Evolutionary conservation across 257 asterid species (phyloP).

Genomic region (Solanum ossicruentum): DNA sequence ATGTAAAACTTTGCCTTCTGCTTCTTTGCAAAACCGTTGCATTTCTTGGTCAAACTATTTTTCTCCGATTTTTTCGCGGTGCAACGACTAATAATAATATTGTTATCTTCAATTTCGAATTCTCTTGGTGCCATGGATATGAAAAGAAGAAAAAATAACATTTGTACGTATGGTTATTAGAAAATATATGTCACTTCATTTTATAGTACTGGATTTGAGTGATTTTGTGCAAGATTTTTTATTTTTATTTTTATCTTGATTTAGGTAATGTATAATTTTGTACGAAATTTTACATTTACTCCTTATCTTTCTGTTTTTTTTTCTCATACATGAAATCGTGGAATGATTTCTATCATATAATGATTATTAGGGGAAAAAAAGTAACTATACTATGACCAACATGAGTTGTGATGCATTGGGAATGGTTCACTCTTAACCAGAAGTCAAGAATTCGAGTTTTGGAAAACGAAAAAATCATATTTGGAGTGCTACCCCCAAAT

Average conservation of each 20-base stretch:
- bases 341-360: background rate
- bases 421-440: background rate
- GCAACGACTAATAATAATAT: background rate
- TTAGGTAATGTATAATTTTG: background rate
- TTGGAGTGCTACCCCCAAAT: background rate
- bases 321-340: background rate
- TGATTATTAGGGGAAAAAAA: background rate
- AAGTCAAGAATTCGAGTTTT: accelerated
- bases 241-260: background rate
- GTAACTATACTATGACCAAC: background rate
- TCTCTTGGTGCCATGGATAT: background rate
- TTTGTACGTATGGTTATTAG: background rate
- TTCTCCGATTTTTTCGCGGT: background rate
- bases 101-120: background rate
- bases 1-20: conserved; percentile 66
- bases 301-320: background rate
- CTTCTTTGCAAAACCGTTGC: conserved; percentile 42
- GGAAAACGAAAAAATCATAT: no score
- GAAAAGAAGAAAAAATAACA: background rate
- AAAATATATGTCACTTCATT: background rate
- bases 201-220: background rate
- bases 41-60: conserved; percentile 26
- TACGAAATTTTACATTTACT: background rate
- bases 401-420: background rate
- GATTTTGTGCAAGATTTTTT: background rate